phyloP scores from a whole-genome alignment of 108 stramenopile species.

The Nitzschia sp. region DNA sequence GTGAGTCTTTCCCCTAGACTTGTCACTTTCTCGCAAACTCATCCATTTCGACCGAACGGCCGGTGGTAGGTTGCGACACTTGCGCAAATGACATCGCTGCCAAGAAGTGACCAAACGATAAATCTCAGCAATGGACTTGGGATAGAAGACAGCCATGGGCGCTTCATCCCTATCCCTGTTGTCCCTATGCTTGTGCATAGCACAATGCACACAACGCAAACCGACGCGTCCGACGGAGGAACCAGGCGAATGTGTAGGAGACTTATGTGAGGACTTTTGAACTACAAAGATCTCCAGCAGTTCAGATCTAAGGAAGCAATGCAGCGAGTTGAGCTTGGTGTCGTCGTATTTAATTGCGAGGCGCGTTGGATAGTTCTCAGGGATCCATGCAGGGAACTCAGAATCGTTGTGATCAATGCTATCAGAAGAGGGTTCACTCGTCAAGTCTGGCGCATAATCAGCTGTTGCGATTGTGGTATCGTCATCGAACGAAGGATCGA shows the following conservation, averaged over 20 bases:
- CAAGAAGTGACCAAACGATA: constrained; percentile 83
- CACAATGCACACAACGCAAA: constrained; percentile 81
- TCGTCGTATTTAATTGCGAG: constrained; percentile 38
- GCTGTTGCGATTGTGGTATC: constrained; percentile 16
- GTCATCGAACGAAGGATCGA: constrained; percentile 18
- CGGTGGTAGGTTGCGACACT: constrained; percentile 68
- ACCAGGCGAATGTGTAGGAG: constrained; percentile 42
- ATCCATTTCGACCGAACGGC: constrained; percentile 57
- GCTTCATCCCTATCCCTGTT: constrained; percentile 55
- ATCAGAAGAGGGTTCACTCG: constrained; percentile 31
- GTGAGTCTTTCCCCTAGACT: constrained; percentile 75
- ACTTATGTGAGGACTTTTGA: constrained; percentile 48
- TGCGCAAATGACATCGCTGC: constrained; percentile 80
- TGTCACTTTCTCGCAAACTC: constrained; percentile 50
- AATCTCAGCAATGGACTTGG: constrained; percentile 71
- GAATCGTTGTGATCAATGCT: constrained; percentile 9
- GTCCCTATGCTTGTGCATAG: constrained; percentile 33
- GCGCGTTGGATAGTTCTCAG: constrained; percentile 42
- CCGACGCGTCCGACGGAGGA: constrained; percentile 71
- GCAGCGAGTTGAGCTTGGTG: constrained; percentile 50
- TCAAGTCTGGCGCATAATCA: constrained; percentile 30
- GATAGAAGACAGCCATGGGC: constrained; percentile 75
- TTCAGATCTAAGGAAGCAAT: constrained; percentile 54
- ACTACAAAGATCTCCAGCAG: constrained; percentile 59
- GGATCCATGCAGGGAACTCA: constrained; percentile 35